phyloP scores from a whole-genome alignment of 2,329 filamentous ascomycete genomes.

The Talaromyces funiculosus region DNA sequence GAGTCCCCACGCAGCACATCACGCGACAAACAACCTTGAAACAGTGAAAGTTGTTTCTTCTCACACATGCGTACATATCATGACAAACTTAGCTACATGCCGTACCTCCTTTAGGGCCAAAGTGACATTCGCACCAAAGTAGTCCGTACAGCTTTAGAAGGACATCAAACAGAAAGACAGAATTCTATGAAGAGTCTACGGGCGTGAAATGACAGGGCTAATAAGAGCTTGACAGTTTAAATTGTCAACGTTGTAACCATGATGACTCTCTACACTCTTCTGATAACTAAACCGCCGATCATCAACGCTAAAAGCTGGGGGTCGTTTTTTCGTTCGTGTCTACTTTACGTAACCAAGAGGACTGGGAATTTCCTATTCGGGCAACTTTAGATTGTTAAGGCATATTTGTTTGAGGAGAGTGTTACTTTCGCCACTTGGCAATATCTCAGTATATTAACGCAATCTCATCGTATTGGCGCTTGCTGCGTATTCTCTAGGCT shows the following conservation, averaged over 20 bases:
- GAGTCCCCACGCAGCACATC: background rate
- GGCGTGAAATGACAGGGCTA: background rate
- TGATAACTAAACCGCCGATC: background rate
- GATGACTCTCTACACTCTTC: background rate
- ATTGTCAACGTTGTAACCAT: background rate
- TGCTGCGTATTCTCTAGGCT: background rate
- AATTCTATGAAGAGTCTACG: background rate
- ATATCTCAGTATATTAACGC: too few relatives aligned
- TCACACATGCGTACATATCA: background rate
- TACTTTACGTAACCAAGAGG: background rate
- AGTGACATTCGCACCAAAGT: background rate
- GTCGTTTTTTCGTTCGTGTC: background rate
- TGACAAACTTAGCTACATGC: background rate
- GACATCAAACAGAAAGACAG: too few relatives aligned
- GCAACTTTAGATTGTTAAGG: background rate
- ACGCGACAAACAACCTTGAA: background rate
- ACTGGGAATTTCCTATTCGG: background rate
- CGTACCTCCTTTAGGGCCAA: background rate
- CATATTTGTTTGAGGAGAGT: background rate
- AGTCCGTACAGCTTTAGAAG: background rate
- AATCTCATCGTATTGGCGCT: background rate
- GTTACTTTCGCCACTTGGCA: background rate
- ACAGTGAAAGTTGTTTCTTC: too few relatives aligned
- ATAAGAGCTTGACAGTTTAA: background rate
- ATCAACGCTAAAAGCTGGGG: background rate